phyloP scores from a whole-genome alignment of 495 filamentous ascomycete genomes.

The Hapsidospora chrysogenum region DNA sequence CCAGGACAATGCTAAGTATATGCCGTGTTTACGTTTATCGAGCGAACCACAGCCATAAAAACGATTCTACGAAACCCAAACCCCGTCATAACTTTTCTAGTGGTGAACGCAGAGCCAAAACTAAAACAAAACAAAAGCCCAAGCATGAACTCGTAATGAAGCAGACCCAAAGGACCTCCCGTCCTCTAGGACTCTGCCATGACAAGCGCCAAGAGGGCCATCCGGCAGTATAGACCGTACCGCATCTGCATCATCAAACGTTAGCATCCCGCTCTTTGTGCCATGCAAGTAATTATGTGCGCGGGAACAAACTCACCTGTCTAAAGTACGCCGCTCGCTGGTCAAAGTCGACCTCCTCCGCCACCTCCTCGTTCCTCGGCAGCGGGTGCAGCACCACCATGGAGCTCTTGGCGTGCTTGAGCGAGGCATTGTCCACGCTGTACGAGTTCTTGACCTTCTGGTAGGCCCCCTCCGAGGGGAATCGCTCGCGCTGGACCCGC shows the following conservation, averaged over 20 bases:
- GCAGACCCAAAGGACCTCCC: too few species aligned
- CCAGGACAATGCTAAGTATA: too few species aligned
- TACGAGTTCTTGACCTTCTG: conserved; percentile 77
- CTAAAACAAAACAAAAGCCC: background rate
- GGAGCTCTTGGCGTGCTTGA: conserved; percentile 77
- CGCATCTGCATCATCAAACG: conserved; percentile 62
- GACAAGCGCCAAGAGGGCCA: conserved; percentile 87
- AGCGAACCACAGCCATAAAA: too few species aligned
- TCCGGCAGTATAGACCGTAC: conserved; percentile 93
- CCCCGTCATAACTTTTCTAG: background rate
- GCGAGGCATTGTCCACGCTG: conserved; percentile 74
- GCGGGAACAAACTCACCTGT: conserved; percentile 53
- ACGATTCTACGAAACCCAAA: conserved; percentile 1
- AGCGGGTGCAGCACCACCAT: conserved; percentile 94
- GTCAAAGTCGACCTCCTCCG: conserved; percentile 94
- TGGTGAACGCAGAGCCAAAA: background rate
- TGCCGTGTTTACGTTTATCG: too few species aligned
- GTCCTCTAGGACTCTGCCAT: too few species aligned
- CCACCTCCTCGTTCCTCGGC: conserved; percentile 80
- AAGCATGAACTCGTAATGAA: too few species aligned
- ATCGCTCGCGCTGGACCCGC: conserved; percentile 89
- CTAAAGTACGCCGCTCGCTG: conserved; percentile 94
- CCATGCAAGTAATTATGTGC: background rate
- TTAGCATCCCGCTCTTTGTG: conserved; percentile 19
- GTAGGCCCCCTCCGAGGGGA: conserved; percentile 59